These are phyloP conservation scores for Fusarium staphyleae DNA, from an alignment of 2,329 filamentous ascomycete genomes.

Conservation along the genomic window DNA sequence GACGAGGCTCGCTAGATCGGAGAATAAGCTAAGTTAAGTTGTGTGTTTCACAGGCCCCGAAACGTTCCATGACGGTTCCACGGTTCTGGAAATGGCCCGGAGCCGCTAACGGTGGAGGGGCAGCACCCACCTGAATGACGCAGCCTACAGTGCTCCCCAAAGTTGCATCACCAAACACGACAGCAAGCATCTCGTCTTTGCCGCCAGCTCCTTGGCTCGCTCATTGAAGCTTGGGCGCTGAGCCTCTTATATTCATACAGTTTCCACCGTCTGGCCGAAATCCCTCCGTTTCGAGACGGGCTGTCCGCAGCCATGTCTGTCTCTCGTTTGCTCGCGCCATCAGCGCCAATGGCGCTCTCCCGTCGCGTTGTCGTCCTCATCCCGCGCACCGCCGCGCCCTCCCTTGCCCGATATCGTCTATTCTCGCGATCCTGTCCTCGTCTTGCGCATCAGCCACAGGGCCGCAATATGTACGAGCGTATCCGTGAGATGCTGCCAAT, in stretches of 20 bases:
- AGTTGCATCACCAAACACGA: constrained; percentile 21
- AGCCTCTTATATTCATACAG: neutral
- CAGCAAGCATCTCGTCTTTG: constrained; percentile 4
- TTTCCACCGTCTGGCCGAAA: neutral
- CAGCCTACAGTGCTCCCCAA: constrained; percentile 17
- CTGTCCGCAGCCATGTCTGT: constrained; percentile 28
- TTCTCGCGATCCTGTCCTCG: constrained; percentile 36
- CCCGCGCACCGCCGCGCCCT: constrained; percentile 8
- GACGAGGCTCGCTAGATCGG: neutral
- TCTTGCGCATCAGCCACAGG: constrained; percentile 28
- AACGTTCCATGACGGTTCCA: neutral
- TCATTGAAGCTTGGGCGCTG: neutral
- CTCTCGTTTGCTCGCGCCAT: constrained; percentile 30
- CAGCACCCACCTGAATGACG: too few relatives aligned
- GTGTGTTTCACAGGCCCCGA: neutral
- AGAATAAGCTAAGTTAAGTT: constrained; percentile 1
- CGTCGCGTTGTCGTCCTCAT: constrained; percentile 9
- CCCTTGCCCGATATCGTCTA: constrained; percentile 19
- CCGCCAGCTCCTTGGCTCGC: constrained; percentile 1
- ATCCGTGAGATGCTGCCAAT: constrained; percentile 46
- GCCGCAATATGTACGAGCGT: constrained; percentile 37
- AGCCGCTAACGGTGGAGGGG: too few relatives aligned
- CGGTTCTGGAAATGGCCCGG: neutral
- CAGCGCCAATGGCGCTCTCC: neutral
- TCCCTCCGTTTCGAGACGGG: neutral